Evolutionary conservation across 441 rosid species (phyloP).

Genomic region (Macaranga tanarius): DNA sequence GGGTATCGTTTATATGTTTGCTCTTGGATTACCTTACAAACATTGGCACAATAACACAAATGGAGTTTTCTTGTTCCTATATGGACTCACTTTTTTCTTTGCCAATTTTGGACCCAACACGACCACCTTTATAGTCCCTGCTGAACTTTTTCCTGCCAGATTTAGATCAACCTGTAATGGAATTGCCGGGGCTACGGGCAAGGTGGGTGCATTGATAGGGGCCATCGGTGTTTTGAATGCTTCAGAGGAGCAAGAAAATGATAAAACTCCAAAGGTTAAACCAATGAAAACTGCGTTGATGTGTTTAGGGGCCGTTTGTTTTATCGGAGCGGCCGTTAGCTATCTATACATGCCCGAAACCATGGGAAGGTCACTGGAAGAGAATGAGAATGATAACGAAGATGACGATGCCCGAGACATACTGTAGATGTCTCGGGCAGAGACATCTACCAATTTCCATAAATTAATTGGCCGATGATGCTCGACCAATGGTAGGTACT

Average conservation of each 20-base stretch:
- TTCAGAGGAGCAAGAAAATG: constrained; percentile 10
- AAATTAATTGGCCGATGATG: too few relatives aligned
- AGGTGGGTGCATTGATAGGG: constrained; percentile 68
- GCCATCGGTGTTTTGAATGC: constrained; percentile 54
- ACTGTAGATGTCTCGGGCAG: too few relatives aligned
- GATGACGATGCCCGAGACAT: not conserved
- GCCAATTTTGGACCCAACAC: constrained; percentile 81
- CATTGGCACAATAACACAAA: constrained; percentile 32
- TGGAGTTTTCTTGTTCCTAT: constrained; percentile 44
- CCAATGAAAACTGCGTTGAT: constrained; percentile 42
- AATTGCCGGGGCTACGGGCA: constrained; percentile 68
- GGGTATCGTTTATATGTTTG: constrained; percentile 48
- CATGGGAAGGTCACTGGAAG: constrained; percentile 71
- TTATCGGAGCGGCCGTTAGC: constrained; percentile 48
- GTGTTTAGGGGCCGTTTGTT: constrained; percentile 49
- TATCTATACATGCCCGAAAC: constrained; percentile 60
- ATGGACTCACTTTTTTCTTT: constrained; percentile 57
- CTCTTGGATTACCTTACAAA: constrained; percentile 46
- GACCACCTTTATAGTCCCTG: constrained; percentile 76
- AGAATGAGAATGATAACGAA: constrained; percentile 42
- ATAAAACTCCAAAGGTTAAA: constrained; percentile 15
- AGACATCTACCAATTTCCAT: too few relatives aligned
- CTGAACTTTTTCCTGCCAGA: constrained; percentile 77
- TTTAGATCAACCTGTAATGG: constrained; percentile 81
- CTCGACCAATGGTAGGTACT: too few relatives aligned